Percentiles rank a stretch among this genome's conserved stretches.
Evolutionary conservation across 768 basidiomycete genomes (phyloP).

Genomic region (Gymnopilus dilepis): DNA sequence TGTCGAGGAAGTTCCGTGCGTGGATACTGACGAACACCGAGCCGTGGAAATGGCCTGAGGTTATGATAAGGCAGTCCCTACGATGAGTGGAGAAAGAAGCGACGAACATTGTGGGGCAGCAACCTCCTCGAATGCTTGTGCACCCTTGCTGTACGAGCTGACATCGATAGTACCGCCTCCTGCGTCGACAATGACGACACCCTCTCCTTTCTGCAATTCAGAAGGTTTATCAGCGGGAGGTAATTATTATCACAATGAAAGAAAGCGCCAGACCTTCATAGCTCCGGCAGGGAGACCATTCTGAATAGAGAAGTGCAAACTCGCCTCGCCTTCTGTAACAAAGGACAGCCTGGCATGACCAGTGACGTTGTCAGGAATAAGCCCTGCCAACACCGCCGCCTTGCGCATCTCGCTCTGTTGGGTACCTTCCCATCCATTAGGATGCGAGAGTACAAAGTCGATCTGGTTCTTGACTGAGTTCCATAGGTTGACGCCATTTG

Average conservation of each 20-base stretch:
- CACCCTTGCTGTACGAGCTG: conserved; percentile 52
- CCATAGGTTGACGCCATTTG: conserved; percentile 47
- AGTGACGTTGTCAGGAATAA: conserved; percentile 40
- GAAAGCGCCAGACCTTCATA: conserved; percentile 27
- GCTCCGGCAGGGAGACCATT: conserved; percentile 36
- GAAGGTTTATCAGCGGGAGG: not conserved
- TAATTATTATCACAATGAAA: not conserved
- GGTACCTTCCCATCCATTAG: conserved; percentile 49
- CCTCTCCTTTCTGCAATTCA: conserved; percentile 43
- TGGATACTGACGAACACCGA: conserved; percentile 56
- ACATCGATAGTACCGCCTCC: conserved; percentile 68
- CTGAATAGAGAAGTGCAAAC: conserved; percentile 52
- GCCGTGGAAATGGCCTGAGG: conserved; percentile 52
- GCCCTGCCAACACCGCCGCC: conserved; percentile 46
- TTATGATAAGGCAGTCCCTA: not conserved
- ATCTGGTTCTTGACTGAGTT: conserved; percentile 42
- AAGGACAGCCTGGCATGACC: conserved; percentile 47
- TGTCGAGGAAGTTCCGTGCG: conserved; percentile 42
- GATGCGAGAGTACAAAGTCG: conserved; percentile 51
- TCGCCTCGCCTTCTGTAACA: conserved; percentile 59
- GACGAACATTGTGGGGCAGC: conserved; percentile 48
- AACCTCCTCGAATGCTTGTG: conserved; percentile 50
- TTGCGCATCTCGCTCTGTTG: conserved; percentile 49
- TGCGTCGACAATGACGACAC: conserved; percentile 60
- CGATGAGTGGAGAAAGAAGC: not conserved